Evolutionary conservation across 148 eudicot genomes (phyloP), one percentile per base, ranked within the genome.

Genomic region (Cornus suecica): DNA sequence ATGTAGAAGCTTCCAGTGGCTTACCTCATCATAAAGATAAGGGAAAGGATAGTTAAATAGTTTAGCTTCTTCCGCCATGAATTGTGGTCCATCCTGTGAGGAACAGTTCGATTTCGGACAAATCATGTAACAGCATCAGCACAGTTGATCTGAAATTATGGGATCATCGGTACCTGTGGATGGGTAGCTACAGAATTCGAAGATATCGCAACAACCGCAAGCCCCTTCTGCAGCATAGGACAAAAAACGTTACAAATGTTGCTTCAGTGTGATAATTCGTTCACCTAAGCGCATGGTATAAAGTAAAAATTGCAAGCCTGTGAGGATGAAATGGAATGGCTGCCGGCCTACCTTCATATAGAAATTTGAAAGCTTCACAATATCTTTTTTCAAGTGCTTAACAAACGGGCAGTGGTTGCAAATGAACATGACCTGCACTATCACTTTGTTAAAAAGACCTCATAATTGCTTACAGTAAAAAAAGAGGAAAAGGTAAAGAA

Each of bases 341-440:
- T 42, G 42, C 68, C 74, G 71, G 70, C 71, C 70, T 84, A 90
- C 98, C 93, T 90, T 81, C 94, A 91, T 88, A 71, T 96, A 96
- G 80, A 80, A 93, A 56, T 87, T 89, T 68, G 99, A 83, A 75
- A 96, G 97, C 89, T 88, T 91, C 86, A 91, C 94, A 27, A 96
- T 79, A 71, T 86, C 94, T 74, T 89, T 88, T 80, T 95, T 93
- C 87, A 95, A 85, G 83, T 88, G 97, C 77, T 78, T 90, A 25
- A 95, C 97, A 80, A 93, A 95, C 34, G 99, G 99, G 79, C 98
- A 95, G 65, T 95, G 99, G 78, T 95, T 92, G 97, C 99, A 95
- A 27, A 93, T 91, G 81, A 95, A 95, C 97, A 95, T 95, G 67
- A 95, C 99, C 99, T 94, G 84, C 85, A 84, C 11, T 67, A 83